Base-by-base conservation (phyloP, 1,284 basidiomycete genomes). In the Trichosporon sp. region DNA sequence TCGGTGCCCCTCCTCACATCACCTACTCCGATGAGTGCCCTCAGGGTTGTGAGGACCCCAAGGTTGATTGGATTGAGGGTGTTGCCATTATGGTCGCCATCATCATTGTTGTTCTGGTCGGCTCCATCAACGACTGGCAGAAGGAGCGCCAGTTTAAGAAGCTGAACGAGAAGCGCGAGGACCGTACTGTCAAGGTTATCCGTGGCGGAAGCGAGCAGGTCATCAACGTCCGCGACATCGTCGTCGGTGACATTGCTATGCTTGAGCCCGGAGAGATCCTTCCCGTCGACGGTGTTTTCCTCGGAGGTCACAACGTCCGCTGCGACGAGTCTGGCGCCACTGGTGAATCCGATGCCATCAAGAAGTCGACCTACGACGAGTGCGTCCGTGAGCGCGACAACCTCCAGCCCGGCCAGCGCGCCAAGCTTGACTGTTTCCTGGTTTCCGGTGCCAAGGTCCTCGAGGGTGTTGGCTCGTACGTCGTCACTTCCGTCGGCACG, bases 281-380 rank as follows among this genome's bases (percentile, higher is more conserved):
- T 8, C 96, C 96, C 63, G 96, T 94, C 83, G 97, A 99, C 80
- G 96, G 96, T 74, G 88, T 99, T 78, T 97, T 97, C 85, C 85
- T 99, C 37, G 87, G 89, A 8, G 96, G 96, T 19, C 93, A 98
- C 85, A 95, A 94, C 74, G 91, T 98, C 78, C 91, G 91, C 79
- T 98, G 96, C 81, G 97, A 99, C 82, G 97, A 98, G 84, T 95
- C 93, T 38, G 93, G 93, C 21, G 94, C 94, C 51, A 98, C 97
- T 0, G 96, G 96, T 75, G 96, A 99, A 85, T 92, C 92, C 6
- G 96, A 99, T 83, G 92, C 96, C 21, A 96, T 98, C 81, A 91
- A 91, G 81, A 99, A 99, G 85, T 81, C 90, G 32, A 79, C 91
- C 4, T 98, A 92, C 82, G 89, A 90, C 40, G 91, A 96, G 59